Percentiles rank a stretch among this genome's conserved stretches.
phyloP scores from a whole-genome alignment of 2,329 filamentous ascomycete species.

The Fusarium secorum region DNA sequence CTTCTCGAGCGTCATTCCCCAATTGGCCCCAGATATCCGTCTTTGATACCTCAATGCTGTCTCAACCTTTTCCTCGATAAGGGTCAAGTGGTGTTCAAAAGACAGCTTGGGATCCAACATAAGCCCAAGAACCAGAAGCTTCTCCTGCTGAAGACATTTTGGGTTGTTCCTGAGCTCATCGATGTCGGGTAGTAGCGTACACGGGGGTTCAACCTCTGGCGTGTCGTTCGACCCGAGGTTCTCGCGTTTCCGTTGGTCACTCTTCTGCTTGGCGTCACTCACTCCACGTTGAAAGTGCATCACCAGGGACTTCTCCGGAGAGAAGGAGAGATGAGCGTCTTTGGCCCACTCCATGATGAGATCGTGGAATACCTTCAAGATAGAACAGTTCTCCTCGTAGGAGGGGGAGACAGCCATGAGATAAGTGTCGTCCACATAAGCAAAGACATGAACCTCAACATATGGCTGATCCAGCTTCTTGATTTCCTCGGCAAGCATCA shows the following conservation, averaged over 20 bases:
- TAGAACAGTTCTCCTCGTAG: constrained; percentile 1
- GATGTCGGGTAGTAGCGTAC: background rate
- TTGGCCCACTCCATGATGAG: background rate
- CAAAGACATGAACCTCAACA: background rate
- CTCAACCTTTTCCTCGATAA: background rate
- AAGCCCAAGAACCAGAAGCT: background rate
- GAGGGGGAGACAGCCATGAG: background rate
- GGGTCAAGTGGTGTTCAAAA: background rate
- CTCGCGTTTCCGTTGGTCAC: background rate
- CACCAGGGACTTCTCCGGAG: background rate
- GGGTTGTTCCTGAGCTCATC: background rate
- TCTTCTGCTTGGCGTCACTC: background rate
- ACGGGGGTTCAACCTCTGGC: background rate
- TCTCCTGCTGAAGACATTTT: background rate
- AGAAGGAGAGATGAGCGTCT: background rate
- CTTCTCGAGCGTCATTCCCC: background rate
- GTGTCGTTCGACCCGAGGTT: background rate
- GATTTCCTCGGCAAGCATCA: background rate
- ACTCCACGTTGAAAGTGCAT: background rate
- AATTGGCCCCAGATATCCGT: background rate
- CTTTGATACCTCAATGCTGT: background rate
- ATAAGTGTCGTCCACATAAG: constrained; percentile 10
- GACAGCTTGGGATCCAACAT: background rate
- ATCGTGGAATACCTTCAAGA: background rate
- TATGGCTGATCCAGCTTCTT: background rate